A percentile compares a stretch with the other conserved stretches of the same genome.
Evolutionary conservation across 1,139 yeast species (phyloP).

Genomic region (Scheffersomyces lignicola): DNA sequence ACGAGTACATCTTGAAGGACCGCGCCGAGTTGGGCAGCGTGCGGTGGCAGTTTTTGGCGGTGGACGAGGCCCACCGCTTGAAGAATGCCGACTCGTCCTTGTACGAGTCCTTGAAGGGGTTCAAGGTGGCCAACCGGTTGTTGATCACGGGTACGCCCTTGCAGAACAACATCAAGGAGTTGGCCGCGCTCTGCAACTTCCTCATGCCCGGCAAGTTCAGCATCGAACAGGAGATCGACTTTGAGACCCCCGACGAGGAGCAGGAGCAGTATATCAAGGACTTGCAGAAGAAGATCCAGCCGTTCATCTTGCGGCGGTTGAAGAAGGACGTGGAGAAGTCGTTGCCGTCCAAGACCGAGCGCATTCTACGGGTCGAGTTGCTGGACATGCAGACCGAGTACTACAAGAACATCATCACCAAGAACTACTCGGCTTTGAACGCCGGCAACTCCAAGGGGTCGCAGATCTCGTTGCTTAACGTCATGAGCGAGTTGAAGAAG

Average conservation of each 20-base stretch:
- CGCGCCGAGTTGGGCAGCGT: conserved; percentile 74
- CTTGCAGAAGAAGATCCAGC: conserved; percentile 80
- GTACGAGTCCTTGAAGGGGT: conserved; percentile 81
- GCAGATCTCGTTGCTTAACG: conserved; percentile 81
- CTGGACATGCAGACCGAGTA: conserved; percentile 95
- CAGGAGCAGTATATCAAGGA: conserved; percentile 89
- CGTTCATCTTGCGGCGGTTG: conserved; percentile 86
- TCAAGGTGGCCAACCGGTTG: conserved; percentile 80
- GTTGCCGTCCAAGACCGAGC: conserved; percentile 90
- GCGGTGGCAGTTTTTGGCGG: conserved; percentile 96
- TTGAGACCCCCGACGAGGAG: conserved; percentile 80
- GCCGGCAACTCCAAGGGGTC: conserved; percentile 80
- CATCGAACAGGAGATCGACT: conserved; percentile 93
- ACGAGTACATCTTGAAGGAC: conserved; percentile 93
- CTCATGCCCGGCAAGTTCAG: conserved; percentile 91
- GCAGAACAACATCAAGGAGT: conserved; percentile 91
- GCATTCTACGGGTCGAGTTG: conserved; percentile 90
- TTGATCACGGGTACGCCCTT: conserved; percentile 97
- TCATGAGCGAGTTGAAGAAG: conserved; percentile 94
- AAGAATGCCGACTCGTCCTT: conserved; percentile 93
- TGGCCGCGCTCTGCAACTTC: conserved; percentile 92
- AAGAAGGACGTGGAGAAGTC: conserved; percentile 98
- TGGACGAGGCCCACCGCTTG: conserved; percentile 96
- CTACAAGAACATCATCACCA: conserved; percentile 88
- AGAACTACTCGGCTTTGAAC: conserved; percentile 86